Evolutionary conservation across 1,284 basidiomycete species (phyloP).

Genomic region (Sporisorium iseilematis-ciliati): DNA sequence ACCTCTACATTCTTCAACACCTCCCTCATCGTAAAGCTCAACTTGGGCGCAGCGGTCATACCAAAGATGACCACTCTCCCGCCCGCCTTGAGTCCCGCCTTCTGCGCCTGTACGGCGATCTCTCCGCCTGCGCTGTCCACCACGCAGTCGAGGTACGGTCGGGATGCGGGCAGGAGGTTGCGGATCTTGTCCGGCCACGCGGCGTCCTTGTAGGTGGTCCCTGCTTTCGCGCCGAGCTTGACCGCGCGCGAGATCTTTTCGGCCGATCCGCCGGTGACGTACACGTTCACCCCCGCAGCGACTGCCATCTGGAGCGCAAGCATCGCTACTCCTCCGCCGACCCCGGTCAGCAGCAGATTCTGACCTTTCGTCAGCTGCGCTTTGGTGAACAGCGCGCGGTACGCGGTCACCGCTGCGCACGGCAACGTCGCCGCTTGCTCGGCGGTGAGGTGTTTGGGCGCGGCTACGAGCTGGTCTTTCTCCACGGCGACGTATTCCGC

Average conservation of each 20-base stretch:
- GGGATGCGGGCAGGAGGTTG: conserved; percentile 73
- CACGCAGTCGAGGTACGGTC: conserved; percentile 76
- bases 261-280: conserved; percentile 81
- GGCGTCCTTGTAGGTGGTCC: conserved; percentile 81
- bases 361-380: conserved; percentile 77
- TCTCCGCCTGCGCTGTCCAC: conserved; percentile 85
- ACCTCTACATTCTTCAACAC: conserved; percentile 83
- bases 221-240: conserved; percentile 80
- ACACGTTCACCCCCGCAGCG: conserved; percentile 82
- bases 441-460: conserved; percentile 79
- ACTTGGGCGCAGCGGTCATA: conserved; percentile 77
- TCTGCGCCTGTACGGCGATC: conserved; percentile 76
- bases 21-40: conserved; percentile 82
- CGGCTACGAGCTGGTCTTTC: conserved; percentile 77
- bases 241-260: conserved; percentile 80
- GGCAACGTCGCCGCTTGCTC: conserved; percentile 82
- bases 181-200: conserved; percentile 78
- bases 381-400: conserved; percentile 82
- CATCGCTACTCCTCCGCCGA: conserved; percentile 81
- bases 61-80: conserved; percentile 76
- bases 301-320: conserved; percentile 81
- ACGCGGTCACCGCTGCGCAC: conserved; percentile 82
- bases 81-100: conserved; percentile 76
- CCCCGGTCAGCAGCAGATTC: conserved; percentile 78
- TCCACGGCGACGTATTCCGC: conserved; percentile 81